Conservation (phyloP, 345 rosid species). For the Citrus sinensis region DVS_A1.0 CM039165.1:32402001-32402500, state of each 20-base stretch:
- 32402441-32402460: neutral
- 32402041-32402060: neutral
- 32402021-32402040: neutral
- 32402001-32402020: neutral
- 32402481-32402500: neutral
- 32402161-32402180: neutral
- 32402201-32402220: no score
- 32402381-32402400: neutral
- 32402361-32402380: neutral
- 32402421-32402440: neutral
- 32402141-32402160: neutral
- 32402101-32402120: neutral
- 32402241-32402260: neutral
- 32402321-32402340: neutral
- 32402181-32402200: no score
- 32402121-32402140: neutral
- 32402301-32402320: neutral
- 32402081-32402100: neutral
- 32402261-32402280: neutral
- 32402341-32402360: neutral
- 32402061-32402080: neutral
- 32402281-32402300: neutral
- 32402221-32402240: neutral
- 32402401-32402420: neutral
- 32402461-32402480: neutral